Evolutionary conservation across 768 basidiomycete species (phyloP), one percentile per base, ranked within the genome.

Genomic region (Pulveroboletus ravenelii): DNA sequence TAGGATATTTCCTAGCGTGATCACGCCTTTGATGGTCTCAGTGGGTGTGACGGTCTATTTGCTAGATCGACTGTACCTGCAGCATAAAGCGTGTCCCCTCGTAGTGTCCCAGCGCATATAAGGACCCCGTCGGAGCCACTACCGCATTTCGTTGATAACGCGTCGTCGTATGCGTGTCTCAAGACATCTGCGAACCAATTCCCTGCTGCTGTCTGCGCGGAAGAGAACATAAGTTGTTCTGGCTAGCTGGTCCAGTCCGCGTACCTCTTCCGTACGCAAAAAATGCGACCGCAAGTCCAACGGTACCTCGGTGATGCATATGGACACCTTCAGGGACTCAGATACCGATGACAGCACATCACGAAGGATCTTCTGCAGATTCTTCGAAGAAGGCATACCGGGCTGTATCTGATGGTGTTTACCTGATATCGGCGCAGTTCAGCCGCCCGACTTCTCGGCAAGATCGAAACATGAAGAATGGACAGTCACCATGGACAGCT

Each of bases 101-200:
- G 81, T 39, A 93, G 70, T 1, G 89, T 91, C 8, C 93, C 93
- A 20, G 85, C 87, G 57, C 82, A 87, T 25, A 93, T 79, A 47
- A 95, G 74, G 10, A 89, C 89, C 0, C 82, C 89, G 61, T 94
- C 89, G 1, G 89, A 81, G 2, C 82, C 89, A 10, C 76, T 79
- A 45, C 73, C 74, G 18, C 74, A 81, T 58, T 79, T 75, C 58
- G 82, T 67, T 43, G 75, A 77, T 25, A 85, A 70, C 0, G 78
- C 75, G 48, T 87, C 86, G 50, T 91, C 88, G 56, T 91, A 96
- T 0, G 88, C 81, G 65, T 93, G 87, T 55, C 87, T 72, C 37
- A 91, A 65, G 32, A 93, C 80, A 65, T 95, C 93, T 1, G 90
- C 85, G 54, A 93, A 82, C 87, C 89, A 92, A 60, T 95, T 88